These are phyloP conservation scores for Xylaria longipes DNA, from an alignment of 495 filamentous ascomycete species.

Conservation along the genomic window DNA sequence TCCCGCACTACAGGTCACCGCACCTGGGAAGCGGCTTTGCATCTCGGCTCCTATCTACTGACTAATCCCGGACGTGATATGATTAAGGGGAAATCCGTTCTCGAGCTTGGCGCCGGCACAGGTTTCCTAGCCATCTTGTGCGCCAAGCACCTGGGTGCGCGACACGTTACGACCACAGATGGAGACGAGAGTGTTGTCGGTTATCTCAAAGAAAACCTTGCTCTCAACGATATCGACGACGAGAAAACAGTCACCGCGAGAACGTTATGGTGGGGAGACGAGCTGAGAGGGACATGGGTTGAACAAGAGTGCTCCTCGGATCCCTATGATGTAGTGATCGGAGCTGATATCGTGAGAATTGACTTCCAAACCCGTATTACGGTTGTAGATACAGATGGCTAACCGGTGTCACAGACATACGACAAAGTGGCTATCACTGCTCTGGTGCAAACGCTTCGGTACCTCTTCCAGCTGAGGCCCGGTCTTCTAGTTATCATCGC, in stretches of 20 bases:
- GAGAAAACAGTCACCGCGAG: constrained; percentile 44
- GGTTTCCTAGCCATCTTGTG: constrained; percentile 78
- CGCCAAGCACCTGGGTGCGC: constrained; percentile 66
- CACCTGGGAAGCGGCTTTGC: constrained; percentile 86
- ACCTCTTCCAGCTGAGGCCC: constrained; percentile 40
- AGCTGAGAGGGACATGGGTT: constrained; percentile 36
- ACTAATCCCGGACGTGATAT: constrained; percentile 35
- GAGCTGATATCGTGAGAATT: constrained; percentile 51
- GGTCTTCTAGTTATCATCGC: constrained; percentile 41
- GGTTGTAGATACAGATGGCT: background rate
- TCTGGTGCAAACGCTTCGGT: constrained; percentile 42
- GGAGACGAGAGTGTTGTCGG: constrained; percentile 70
- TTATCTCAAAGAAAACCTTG: constrained; percentile 63
- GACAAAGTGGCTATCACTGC: constrained; percentile 42
- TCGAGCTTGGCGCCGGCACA: constrained; percentile 84
- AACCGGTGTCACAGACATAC: constrained; percentile 36
- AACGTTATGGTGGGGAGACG: constrained; percentile 60
- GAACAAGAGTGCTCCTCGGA: constrained; percentile 30
- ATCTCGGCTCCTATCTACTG: constrained; percentile 70
- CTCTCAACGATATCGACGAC: constrained; percentile 60
- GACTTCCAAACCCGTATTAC: background rate
- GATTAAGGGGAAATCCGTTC: constrained; percentile 62
- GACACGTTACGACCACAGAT: constrained; percentile 73
- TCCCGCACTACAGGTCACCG: constrained; percentile 79
- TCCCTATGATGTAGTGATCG: constrained; percentile 45